Conservation (phyloP, 1,284 basidiomycete genomes). For the Termitomyces sp. region DNA sequence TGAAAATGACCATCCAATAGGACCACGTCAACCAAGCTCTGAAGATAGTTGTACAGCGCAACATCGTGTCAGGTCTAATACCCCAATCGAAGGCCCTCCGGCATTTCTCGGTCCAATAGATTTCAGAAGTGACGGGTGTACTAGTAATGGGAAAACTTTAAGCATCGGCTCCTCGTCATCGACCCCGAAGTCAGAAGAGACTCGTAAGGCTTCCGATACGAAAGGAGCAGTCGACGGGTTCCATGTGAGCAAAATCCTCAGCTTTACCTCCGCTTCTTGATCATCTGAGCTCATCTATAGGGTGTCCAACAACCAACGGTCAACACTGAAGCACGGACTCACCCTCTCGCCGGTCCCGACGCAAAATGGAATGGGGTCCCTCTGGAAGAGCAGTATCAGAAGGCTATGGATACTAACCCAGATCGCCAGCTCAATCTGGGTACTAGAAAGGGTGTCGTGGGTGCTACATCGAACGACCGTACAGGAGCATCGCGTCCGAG, state of each 20-base stretch:
- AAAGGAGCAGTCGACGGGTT: neutral
- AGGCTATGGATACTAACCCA: slow-evolving; percentile 17
- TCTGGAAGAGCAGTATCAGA: slow-evolving; percentile 18
- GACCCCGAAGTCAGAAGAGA: neutral
- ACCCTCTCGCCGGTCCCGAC: slow-evolving; percentile 21
- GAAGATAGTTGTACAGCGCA: neutral
- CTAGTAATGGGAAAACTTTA: neutral
- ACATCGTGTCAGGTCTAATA: neutral
- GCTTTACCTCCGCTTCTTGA: neutral
- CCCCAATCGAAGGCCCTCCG: neutral
- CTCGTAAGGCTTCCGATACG: neutral
- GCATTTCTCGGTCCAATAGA: neutral
- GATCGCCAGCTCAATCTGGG: slow-evolving; percentile 14
- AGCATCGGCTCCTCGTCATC: neutral
- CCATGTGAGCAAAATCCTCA: neutral
- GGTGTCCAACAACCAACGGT: slow-evolving; percentile 5
- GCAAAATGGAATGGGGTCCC: slow-evolving; percentile 22
- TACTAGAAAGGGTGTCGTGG: neutral
- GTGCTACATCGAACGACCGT: neutral
- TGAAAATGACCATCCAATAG: neutral
- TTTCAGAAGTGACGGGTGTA: neutral
- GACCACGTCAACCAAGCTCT: neutral
- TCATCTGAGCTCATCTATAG: neutral
- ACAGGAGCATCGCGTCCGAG: neutral
- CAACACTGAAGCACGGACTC: slow-evolving; percentile 19